These are phyloP conservation scores for Trypanosoma scelopori DNA, from an alignment of 208 protist genomes.

Conservation along the genomic window DNA sequence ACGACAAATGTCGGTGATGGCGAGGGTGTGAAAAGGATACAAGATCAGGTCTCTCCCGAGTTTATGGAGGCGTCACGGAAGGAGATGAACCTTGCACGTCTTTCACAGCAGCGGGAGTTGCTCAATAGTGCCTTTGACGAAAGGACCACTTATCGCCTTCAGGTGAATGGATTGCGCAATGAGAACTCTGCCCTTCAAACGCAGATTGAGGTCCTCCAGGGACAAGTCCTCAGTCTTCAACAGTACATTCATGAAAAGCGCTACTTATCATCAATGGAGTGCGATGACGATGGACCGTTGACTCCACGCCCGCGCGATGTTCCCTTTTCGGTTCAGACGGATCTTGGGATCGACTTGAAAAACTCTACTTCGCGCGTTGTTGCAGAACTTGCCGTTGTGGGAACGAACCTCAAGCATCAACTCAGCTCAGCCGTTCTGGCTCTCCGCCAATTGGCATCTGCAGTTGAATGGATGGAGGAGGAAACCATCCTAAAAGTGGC, in stretches of 20 bases:
- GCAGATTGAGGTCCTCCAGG: conserved; percentile 40
- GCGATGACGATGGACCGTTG: conserved; percentile 22
- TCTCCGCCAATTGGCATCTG: conserved; percentile 48
- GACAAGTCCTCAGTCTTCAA: conserved; percentile 50
- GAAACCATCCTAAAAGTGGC: conserved; percentile 42
- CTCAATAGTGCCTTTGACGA: conserved; percentile 74
- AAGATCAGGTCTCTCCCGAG: conserved; percentile 35
- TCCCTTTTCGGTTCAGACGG: conserved; percentile 66
- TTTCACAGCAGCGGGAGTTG: conserved; percentile 64
- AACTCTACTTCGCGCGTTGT: conserved; percentile 61
- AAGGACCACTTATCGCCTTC: conserved; percentile 59
- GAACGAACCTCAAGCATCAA: conserved; percentile 81
- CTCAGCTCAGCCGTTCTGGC: conserved; percentile 64
- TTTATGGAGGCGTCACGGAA: conserved; percentile 62
- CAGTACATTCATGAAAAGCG: conserved; percentile 75
- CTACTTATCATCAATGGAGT: conserved; percentile 28
- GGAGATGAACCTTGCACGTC: conserved; percentile 58
- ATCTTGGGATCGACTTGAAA: conserved; percentile 73
- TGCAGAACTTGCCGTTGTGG: conserved; percentile 54
- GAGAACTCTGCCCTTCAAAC: conserved; percentile 49
- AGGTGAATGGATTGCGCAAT: conserved; percentile 50
- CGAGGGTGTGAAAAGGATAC: conserved; percentile 18
- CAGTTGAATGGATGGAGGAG: conserved; percentile 58
- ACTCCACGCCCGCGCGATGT: conserved; percentile 73
- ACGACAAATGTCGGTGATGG: background rate